Base-by-base conservation (phyloP, 1,284 basidiomycete species). In the Wallemia mellicola region DNA sequence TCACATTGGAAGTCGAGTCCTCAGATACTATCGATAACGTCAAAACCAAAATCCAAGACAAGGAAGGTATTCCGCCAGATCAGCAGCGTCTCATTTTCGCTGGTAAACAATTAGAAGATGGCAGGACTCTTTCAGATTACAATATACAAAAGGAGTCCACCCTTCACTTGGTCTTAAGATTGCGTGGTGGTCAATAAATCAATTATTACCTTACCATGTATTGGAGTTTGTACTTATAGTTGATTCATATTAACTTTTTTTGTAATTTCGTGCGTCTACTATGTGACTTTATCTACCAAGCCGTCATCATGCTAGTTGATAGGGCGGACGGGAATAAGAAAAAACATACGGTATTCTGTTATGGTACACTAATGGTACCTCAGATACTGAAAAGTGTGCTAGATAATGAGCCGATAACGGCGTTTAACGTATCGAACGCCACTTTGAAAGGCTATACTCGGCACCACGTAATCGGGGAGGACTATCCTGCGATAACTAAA, bases 1-100 rank as follows among this genome's bases (percentile, higher is more conserved):
- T 75, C 64, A 75, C 73, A 17, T 70, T 75, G 57, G 73, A 70
- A 67, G 74, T 70, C 60, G 73, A 70, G 63, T 65, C 77, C 74
- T 61, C 82, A 63, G 87, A 92, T 76, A 91, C 89, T 64, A 91
- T 94, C 74, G 88, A 95, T 77, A 92, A 92, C 78, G 87, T 91
- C 75, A 89, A 91, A 77, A 78, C 83, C 71, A 91, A 91, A 74
- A 91, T 91, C 68, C 66, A 67, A 59, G 67, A 68, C 60, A 67
- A 68, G 62, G 68, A 68, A 57, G 68, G 68, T 57, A 69, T 68
- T 60, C 71, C 70, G 24, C 71, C 71, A 27, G 70, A 72, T 62
- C 71, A 72, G 64, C 72, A 73, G 66, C 70, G 72, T 32, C 64
- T 73, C 57, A 72, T 73, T 63, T 73, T 73, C 59, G 71, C 71